phyloP scores from a whole-genome alignment of 108 stramenopile genomes.

The Cyclotella kingstonii region DNA sequence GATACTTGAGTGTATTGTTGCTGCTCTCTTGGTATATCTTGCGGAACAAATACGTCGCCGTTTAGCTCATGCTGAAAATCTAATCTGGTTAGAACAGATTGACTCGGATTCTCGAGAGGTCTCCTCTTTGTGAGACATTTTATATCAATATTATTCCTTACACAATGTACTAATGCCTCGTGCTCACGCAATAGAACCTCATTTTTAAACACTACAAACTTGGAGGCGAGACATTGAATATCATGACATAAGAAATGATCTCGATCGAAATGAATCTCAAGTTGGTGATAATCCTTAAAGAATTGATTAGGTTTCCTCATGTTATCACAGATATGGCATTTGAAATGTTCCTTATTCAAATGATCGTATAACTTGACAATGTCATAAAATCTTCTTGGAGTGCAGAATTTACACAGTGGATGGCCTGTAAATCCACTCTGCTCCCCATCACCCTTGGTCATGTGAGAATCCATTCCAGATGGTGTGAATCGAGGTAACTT shows the following conservation, averaged over 20 bases:
- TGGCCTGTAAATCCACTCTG: conserved; percentile 76
- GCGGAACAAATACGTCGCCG: conserved; percentile 88
- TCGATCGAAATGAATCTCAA: conserved; percentile 82
- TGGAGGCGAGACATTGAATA: conserved; percentile 67
- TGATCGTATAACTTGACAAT: conserved; percentile 74
- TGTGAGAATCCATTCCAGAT: conserved; percentile 61
- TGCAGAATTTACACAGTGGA: conserved; percentile 88
- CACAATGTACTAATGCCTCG: conserved; percentile 64
- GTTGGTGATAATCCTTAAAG: conserved; percentile 72
- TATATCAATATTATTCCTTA: conserved; percentile 74
- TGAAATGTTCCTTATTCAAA: conserved; percentile 88
- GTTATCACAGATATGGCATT: conserved; percentile 85
- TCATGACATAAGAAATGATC: conserved; percentile 82
- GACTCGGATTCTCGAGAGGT: conserved; percentile 40
- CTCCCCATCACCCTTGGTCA: conserved; percentile 66
- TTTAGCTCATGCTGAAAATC: conserved; percentile 75
- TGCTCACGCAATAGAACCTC: conserved; percentile 83
- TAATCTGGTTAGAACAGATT: conserved; percentile 36
- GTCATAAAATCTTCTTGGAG: conserved; percentile 76
- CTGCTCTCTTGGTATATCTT: conserved; percentile 47
- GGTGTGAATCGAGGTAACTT: conserved; percentile 65
- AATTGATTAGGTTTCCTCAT: conserved; percentile 74
- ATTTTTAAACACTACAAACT: conserved; percentile 85
- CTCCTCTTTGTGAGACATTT: conserved; percentile 74
- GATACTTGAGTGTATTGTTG: conserved; percentile 34